These are phyloP conservation scores for Plectosphaerella cucumerina DNA, from an alignment of 2,329 filamentous ascomycete species.

Conservation along the genomic window DNA sequence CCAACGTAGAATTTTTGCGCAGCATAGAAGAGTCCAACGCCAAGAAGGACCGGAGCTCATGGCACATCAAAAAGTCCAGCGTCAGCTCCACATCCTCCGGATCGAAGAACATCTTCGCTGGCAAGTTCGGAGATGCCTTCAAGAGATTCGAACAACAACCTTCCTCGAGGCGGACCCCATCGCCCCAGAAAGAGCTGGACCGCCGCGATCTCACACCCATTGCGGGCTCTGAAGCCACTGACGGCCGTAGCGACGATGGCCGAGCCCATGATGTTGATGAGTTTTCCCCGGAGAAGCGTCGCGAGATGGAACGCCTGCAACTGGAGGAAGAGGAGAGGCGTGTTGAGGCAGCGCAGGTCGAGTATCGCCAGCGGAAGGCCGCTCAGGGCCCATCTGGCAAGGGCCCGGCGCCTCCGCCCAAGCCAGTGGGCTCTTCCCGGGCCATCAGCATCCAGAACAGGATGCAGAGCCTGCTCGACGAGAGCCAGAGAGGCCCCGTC, in stretches of 20 bases:
- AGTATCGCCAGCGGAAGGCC: conserved; percentile 75
- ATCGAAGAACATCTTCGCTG: conserved; percentile 78
- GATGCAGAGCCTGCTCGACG: conserved; percentile 79
- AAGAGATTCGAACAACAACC: conserved; percentile 72
- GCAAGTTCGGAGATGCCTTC: conserved; percentile 91
- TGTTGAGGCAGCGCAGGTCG: conserved; percentile 82
- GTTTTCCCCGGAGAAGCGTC: conserved; percentile 79
- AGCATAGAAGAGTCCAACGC: conserved; percentile 64
- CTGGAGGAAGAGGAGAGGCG: conserved; percentile 85
- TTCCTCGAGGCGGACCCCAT: conserved; percentile 37
- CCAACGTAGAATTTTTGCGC: conserved; percentile 79
- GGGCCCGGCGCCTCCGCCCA: conserved; percentile 40
- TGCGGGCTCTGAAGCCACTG: conserved; percentile 70
- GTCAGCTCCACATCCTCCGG: conserved; percentile 63
- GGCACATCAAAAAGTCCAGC: conserved; percentile 69
- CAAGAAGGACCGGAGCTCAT: conserved; percentile 50
- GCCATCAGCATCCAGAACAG: conserved; percentile 89
- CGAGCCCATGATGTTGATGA: conserved; percentile 64
- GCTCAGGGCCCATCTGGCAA: conserved; percentile 38
- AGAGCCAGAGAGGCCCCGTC: conserved; percentile 62
- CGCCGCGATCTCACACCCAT: conserved; percentile 62
- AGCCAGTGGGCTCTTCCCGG: conserved; percentile 54
- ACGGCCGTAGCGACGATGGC: conserved; percentile 63
- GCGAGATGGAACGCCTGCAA: conserved; percentile 79
- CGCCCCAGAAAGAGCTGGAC: conserved; percentile 43